Base-by-base conservation (phyloP, 495 filamentous ascomycete species). In the Poronia punctata region DNA sequence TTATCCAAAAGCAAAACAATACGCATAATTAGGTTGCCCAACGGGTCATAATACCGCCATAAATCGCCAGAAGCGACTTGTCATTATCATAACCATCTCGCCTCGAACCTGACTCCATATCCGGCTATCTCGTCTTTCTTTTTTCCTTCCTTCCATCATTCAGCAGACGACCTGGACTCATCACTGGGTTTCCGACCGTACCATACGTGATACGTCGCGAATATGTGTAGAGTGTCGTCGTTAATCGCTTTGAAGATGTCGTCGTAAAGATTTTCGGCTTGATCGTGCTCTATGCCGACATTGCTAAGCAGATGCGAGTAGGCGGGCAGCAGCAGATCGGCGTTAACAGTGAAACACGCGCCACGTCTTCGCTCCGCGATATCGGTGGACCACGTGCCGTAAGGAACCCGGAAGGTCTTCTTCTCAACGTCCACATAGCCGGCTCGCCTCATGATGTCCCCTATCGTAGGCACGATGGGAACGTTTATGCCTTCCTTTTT, bases 351-450 rank as follows among this genome's bases (percentile, higher is more conserved):
- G 26, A 45, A n/a, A 3, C 31, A 31, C 21, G 34, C 28, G 27
- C 42, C 42, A 22, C 35, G 42, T 14, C 34, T 24, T 17, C 35
- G 34, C 20, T 23, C 26, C 15, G 29, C 35, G 12, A 27, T 21
- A 8, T 38, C 42, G 15, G 18, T 33, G 19, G 34, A 28, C 42
- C 44, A 41, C 38, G 38, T 10, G 30, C 37, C 45, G 25, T 41
- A 48, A 22, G 45, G 45, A 17, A 41, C 38, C 28, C 38, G 37
- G 32, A 27, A 48, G 8, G 32, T 45, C 34, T 24, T 38, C 32
- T 47, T 39, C 3, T 18, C 20, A 15, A 57, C 40, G 33, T 54
- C 39, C 17, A 38, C 28, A 36, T 51, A 57, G 5, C 54, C 54
- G 8, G 44, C 48, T 7, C 44, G 35, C 25, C 12, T 10, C 38